Conservation (phyloP, 2,329 filamentous ascomycete species). For the Paradendryphiella salina region DNA sequence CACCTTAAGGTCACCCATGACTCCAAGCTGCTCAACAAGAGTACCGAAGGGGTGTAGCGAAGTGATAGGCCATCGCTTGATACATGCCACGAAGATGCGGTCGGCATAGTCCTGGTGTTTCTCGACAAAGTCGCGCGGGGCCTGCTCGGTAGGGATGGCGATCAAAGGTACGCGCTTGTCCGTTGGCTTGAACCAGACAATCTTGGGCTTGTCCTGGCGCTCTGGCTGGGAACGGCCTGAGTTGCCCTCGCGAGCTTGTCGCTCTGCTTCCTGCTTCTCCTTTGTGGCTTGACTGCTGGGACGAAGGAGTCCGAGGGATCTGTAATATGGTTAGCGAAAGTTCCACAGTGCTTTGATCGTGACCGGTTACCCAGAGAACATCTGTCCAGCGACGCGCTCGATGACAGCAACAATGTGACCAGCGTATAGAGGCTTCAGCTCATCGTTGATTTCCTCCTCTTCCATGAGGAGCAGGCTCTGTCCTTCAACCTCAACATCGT, state of each 20-base stretch:
- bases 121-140: constrained; percentile 95
- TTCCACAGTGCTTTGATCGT: background rate
- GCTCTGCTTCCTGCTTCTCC: constrained; percentile 98
- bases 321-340: constrained; percentile 20
- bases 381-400: constrained; percentile 94
- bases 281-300: constrained; percentile 98
- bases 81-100: constrained; percentile 97
- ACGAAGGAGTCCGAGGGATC: constrained; percentile 87
- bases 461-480: constrained; percentile 96
- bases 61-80: constrained; percentile 99
- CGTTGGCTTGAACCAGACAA: constrained; percentile 99
- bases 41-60: constrained; percentile 99
- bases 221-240: constrained; percentile 74
- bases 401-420: constrained; percentile 97
- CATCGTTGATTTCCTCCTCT: constrained; percentile 97
- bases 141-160: constrained; percentile 97
- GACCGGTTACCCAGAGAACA: constrained; percentile 74
- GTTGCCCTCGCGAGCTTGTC: constrained; percentile 82
- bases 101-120: constrained; percentile 98
- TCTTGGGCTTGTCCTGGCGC: constrained; percentile 97
- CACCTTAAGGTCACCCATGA: constrained; percentile 96
- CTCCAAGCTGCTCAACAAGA: constrained; percentile 92
- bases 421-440: constrained; percentile 95
- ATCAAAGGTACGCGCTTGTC: constrained; percentile 98
- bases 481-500: constrained; percentile 97